Base-by-base conservation (phyloP, 23 red algal genomes). In the Gracilaria vermiculophylla region DNA sequence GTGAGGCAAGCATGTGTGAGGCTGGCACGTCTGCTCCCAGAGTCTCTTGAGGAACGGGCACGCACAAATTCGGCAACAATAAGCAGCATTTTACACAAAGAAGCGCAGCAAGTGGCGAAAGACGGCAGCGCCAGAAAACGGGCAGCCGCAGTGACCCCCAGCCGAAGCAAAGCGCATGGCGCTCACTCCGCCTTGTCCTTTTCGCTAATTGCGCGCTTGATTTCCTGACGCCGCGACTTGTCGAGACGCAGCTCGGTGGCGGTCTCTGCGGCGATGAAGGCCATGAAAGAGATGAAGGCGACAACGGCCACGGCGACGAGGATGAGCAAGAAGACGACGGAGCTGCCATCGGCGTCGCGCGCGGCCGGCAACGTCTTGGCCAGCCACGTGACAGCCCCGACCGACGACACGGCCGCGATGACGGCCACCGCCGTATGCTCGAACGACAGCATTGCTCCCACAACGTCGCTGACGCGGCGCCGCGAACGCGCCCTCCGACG, bases 231-330 rank as follows among this genome's bases (percentile, higher is more conserved):
- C 29, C 58, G 28, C 8, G 58, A 64, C 29, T 64, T 64, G 5
- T 64, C 58, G 28, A 34, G 58, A 16, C 58, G 58, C 20, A 73
- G 67, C 23, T 73, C 67, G 23, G 67, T 45, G 39, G 67, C 67
- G 28, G 67, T 48, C 23, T 73, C 67, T 28, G 67, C 67, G 6
- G 67, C 67, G 35, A 73, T 42, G 67, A 73, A 73, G 1, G 67
- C 67, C 0, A 73, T 42, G 40, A 73, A 73, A 2, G 67, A 45
- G 67, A 44, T 73, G 67, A 73, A 73, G 12, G 42, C 36, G 1
- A 73, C 67, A 37, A 73, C 42, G 11, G 67, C 67, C 25, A 48
- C 17, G 1, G 67, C 67, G 5, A 73, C 67, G 20, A 73, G 67
- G n/a, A 48, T 73, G 32, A 73, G 67, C 17, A 73, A 19, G 67